A percentile compares a stretch with the other conserved stretches of the same genome.
Evolutionary conservation across 1,284 basidiomycete genomes (phyloP).

Genomic region (Melanopsichium pennsylvanicum): DNA sequence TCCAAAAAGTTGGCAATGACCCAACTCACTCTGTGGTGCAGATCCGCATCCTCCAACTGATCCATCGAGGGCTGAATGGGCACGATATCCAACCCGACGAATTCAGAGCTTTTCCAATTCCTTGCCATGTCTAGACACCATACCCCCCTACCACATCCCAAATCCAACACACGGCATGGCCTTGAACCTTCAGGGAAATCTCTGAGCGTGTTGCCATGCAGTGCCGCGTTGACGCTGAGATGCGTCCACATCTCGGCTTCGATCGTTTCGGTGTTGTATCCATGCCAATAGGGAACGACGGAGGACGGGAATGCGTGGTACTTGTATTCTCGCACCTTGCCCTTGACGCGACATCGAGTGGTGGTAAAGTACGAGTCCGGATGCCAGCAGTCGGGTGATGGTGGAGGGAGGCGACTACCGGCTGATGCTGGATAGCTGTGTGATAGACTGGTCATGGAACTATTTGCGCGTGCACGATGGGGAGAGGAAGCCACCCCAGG

Average conservation of each 20-base stretch:
- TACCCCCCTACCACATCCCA: constrained; percentile 45
- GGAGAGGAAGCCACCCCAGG: constrained; percentile 1
- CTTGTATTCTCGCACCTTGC: constrained; percentile 35
- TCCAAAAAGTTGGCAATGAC: constrained; percentile 57
- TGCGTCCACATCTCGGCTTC: constrained; percentile 39
- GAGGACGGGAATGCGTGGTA: constrained; percentile 41
- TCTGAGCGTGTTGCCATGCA: constrained; percentile 29
- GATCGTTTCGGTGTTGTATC: constrained; percentile 36
- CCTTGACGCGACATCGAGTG: constrained; percentile 21
- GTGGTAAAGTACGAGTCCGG: constrained; percentile 41
- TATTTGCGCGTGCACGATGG: constrained; percentile 15
- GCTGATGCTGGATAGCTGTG: constrained; percentile 1
- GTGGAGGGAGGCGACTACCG: constrained; percentile 9
- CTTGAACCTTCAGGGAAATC: constrained; percentile 26
- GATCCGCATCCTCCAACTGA: constrained; percentile 33
- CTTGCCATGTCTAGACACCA: constrained; percentile 53
- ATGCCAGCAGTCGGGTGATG: constrained; percentile 42
- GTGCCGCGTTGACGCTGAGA: constrained; percentile 11
- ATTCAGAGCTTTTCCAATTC: constrained; percentile 51
- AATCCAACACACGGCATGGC: constrained; percentile 48
- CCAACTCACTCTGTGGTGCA: constrained; percentile 50
- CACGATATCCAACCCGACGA: constrained; percentile 54
- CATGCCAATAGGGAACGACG: constrained; percentile 47
- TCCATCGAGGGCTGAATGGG: constrained; percentile 47
- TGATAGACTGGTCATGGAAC: constrained; percentile 6